Evolutionary conservation across 176 grass and related monocot genomes (phyloP).

Genomic region (Luzula sylvatica): DNA sequence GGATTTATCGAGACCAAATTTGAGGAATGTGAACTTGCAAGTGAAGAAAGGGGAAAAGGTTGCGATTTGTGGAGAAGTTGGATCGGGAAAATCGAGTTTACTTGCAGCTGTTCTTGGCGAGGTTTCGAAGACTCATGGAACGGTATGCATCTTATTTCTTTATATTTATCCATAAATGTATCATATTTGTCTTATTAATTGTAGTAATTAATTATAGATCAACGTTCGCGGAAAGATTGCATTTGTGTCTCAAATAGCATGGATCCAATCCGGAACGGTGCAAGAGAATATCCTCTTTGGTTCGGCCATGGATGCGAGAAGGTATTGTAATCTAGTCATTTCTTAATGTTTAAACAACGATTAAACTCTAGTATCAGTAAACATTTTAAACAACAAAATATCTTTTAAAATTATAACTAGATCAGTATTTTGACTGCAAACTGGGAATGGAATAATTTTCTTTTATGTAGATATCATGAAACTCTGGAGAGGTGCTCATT

Average conservation of each 20-base stretch:
- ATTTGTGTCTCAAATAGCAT: conserved; percentile 86
- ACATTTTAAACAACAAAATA: neutral
- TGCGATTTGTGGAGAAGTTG: conserved; percentile 93
- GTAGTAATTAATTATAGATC: conserved; percentile 38
- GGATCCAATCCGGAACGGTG: conserved; percentile 85
- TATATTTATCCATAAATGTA: too few relatives aligned
- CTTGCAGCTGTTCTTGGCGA: conserved; percentile 78
- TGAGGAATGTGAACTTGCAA: conserved; percentile 63
- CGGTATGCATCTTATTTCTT: conserved; percentile 33
- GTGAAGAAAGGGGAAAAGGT: conserved; percentile 65
- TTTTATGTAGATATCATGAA: conserved; percentile 32
- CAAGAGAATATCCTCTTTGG: conserved; percentile 92
- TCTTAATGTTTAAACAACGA: neutral
- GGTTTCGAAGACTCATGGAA: conserved; percentile 46
- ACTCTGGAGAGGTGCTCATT: conserved; percentile 65
- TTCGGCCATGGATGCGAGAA: conserved; percentile 49
- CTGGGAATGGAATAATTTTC: too few relatives aligned
- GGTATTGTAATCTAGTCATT: neutral
- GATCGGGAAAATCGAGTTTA: conserved; percentile 85
- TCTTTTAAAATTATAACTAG: too few relatives aligned
- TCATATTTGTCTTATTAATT: neutral
- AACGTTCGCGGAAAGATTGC: conserved; percentile 64
- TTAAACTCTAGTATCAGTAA: neutral
- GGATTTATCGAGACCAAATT: conserved; percentile 34
- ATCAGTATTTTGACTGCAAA: too few relatives aligned